A percentile compares a stretch with the other conserved stretches of the same genome.
Evolutionary conservation across 495 filamentous ascomycete species (phyloP).

Genomic region (Polyplosphaeria fusca): DNA sequence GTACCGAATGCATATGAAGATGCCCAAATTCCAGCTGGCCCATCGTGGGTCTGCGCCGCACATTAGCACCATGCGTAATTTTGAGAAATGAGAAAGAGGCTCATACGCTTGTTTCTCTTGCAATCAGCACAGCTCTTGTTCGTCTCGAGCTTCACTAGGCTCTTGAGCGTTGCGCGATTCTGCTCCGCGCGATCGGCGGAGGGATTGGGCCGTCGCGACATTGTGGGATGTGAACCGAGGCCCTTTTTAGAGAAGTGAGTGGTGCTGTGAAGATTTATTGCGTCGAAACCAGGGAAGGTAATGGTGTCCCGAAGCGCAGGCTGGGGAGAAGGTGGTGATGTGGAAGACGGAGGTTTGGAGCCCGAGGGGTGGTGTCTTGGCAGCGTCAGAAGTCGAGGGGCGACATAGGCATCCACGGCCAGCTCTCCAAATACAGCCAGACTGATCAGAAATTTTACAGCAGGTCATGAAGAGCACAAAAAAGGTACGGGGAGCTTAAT

Average conservation of each 20-base stretch:
- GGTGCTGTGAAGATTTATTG: too few relatives aligned
- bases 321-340: background rate
- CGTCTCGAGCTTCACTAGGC: conserved; percentile 80
- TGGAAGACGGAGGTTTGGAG: background rate
- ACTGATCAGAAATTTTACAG: too few relatives aligned
- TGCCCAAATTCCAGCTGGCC: conserved; percentile 70
- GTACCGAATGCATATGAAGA: conserved; percentile 91
- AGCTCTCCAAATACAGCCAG: too few relatives aligned
- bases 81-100: background rate
- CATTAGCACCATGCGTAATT: conserved; percentile 3
- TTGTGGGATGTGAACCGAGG: conserved; percentile 47
- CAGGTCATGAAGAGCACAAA: too few relatives aligned
- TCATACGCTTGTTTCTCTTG: conserved; percentile 93
- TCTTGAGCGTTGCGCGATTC: conserved; percentile 89
- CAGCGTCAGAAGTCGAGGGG: too few relatives aligned
- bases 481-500: too few relatives aligned
- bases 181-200: conserved; percentile 80
- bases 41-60: conserved; percentile 81
- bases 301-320: background rate
- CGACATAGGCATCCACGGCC: too few relatives aligned
- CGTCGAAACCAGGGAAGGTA: background rate
- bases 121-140: conserved; percentile 98
- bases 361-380: conserved; percentile 6
- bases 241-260: background rate
- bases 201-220: conserved; percentile 87